phyloP scores from a whole-genome alignment of 768 basidiomycete genomes.

The Suillus clintonianus region DNA sequence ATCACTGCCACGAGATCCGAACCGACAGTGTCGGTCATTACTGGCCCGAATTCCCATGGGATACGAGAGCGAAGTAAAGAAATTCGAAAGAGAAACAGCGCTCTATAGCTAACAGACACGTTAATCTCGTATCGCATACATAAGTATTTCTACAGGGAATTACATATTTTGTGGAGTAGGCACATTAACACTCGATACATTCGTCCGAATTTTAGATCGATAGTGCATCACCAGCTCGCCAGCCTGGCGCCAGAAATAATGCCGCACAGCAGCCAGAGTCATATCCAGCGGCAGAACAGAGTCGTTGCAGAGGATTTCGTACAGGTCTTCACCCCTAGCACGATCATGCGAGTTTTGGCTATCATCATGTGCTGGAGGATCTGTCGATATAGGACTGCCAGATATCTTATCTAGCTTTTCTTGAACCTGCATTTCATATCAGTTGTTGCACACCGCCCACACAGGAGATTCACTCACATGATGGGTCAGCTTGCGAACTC shows the following conservation, averaged over 20 bases:
- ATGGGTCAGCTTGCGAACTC: constrained; percentile 78
- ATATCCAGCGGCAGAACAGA: constrained; percentile 80
- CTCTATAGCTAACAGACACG: background rate
- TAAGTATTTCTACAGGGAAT: background rate
- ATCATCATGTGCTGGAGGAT: constrained; percentile 35
- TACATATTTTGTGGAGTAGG: background rate
- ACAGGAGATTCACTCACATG: constrained; percentile 59
- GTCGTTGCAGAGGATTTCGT: constrained; percentile 90
- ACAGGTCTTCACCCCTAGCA: constrained; percentile 60
- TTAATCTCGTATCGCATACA: background rate
- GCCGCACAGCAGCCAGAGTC: constrained; percentile 88
- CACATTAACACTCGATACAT: constrained; percentile 7
- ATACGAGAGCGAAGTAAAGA: background rate
- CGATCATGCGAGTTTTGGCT: constrained; percentile 30
- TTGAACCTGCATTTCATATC: constrained; percentile 57
- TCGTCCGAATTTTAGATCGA: constrained; percentile 43
- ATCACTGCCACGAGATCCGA: too few relatives aligned
- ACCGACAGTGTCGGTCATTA: too few relatives aligned
- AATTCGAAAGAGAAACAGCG: background rate
- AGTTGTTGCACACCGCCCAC: constrained; percentile 5
- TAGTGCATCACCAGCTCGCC: constrained; percentile 79
- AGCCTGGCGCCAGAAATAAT: constrained; percentile 83
- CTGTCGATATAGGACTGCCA: constrained; percentile 30
- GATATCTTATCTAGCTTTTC: constrained; percentile 75
- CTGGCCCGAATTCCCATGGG: too few relatives aligned